Conservation (phyloP, 2,329 filamentous ascomycete genomes). For the Neonectria faginata region DNA sequence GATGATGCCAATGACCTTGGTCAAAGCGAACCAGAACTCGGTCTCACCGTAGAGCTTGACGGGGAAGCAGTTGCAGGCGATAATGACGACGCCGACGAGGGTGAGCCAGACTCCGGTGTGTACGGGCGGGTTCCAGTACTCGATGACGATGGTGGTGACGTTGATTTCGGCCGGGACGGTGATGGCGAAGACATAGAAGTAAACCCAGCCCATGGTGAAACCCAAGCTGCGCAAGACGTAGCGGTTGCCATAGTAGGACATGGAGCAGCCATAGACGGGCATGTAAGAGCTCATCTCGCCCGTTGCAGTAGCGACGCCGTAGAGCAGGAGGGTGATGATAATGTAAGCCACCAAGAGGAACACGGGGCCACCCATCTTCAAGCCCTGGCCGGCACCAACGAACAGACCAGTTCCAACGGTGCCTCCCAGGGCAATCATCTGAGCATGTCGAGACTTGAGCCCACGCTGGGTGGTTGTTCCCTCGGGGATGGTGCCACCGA, state of each 20-base stretch:
- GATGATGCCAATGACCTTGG: constrained; percentile 63
- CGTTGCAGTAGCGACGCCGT: constrained; percentile 18
- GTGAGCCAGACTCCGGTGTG: constrained; percentile 51
- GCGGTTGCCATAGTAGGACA: constrained; percentile 24
- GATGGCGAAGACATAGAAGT: constrained; percentile 64
- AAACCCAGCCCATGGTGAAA: constrained; percentile 64
- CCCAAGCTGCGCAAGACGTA: constrained; percentile 43
- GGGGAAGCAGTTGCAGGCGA: constrained; percentile 54
- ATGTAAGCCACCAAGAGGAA: constrained; percentile 17
- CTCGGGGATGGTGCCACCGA: constrained; percentile 13
- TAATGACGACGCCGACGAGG: constrained; percentile 52
- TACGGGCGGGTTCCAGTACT: constrained; percentile 55
- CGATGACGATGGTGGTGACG: constrained; percentile 59
- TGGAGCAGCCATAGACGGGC: constrained; percentile 15
- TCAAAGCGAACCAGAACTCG: constrained; percentile 62
- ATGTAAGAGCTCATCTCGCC: constrained; percentile 20
- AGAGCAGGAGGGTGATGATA: constrained; percentile 19
- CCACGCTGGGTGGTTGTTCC: constrained; percentile 19
- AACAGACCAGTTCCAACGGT: constrained; percentile 21
- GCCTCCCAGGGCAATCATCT: constrained; percentile 26
- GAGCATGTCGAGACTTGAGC: constrained; percentile 27
- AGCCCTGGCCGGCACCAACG: constrained; percentile 13
- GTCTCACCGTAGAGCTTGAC: constrained; percentile 64
- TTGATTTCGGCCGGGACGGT: constrained; percentile 62
- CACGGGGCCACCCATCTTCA: constrained; percentile 14